These are phyloP conservation scores for Penicillium sp. DNA, from an alignment of 2,329 filamentous ascomycete species.

Conservation along the genomic window DNA sequence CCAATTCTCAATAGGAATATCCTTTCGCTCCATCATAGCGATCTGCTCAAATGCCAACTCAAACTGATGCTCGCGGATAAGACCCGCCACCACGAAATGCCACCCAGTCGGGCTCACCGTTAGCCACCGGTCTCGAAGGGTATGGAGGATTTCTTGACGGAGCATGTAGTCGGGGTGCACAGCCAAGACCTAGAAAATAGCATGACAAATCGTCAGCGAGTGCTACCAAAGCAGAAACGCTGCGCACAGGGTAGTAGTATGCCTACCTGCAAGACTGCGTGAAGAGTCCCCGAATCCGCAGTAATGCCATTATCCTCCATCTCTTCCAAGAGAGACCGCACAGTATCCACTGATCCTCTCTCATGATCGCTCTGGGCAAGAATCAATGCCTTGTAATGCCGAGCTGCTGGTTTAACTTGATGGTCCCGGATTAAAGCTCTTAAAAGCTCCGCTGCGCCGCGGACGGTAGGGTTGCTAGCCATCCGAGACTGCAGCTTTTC, in stretches of 20 bases:
- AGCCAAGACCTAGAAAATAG: constrained; percentile 57
- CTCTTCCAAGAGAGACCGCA: constrained; percentile 66
- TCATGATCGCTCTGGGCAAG: constrained; percentile 63
- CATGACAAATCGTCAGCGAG: not conserved
- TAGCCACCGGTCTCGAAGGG: constrained; percentile 66
- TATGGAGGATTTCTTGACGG: constrained; percentile 66
- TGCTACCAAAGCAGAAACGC: not conserved
- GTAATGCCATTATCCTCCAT: constrained; percentile 63
- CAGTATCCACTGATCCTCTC: constrained; percentile 64
- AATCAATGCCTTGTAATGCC: constrained; percentile 69
- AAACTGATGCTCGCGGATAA: constrained; percentile 76
- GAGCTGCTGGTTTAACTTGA: constrained; percentile 34
- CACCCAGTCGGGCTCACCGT: constrained; percentile 59
- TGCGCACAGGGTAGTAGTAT: too few species aligned
- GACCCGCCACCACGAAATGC: constrained; percentile 66
- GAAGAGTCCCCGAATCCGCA: constrained; percentile 65
- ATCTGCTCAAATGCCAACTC: constrained; percentile 74
- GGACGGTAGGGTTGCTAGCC: constrained; percentile 24
- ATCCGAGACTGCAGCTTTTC: constrained; percentile 28
- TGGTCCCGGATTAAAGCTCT: constrained; percentile 40
- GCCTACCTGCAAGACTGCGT: constrained; percentile 66
- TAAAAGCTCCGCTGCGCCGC: constrained; percentile 32
- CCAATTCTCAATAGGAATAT: constrained; percentile 63
- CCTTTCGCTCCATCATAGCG: constrained; percentile 61
- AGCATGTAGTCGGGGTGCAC: constrained; percentile 83